These are phyloP conservation scores for Candida tropicalis DNA, from an alignment of 1,139 yeast genomes.

Conservation along the genomic window DNA sequence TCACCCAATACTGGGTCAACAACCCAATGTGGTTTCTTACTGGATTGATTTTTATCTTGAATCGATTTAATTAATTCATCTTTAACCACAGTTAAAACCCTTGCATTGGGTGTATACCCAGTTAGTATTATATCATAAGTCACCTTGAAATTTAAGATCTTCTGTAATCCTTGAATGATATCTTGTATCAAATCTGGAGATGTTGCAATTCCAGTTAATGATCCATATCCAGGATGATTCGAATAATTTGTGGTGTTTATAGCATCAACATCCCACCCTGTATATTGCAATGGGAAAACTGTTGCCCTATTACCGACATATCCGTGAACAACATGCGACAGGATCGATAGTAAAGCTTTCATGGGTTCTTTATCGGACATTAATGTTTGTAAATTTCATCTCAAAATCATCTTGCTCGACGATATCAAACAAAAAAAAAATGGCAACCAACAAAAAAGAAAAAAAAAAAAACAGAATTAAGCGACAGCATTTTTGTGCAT, in stretches of 20 bases:
- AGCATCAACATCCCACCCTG: constrained; percentile 49
- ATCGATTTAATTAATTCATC: constrained; percentile 31
- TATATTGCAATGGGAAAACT: constrained; percentile 44
- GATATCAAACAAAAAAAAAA: no score
- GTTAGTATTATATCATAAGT: constrained; percentile 65
- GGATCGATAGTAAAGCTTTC: constrained; percentile 34
- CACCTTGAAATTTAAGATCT: constrained; percentile 25
- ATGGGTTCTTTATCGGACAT: constrained; percentile 2
- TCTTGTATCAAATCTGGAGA: constrained; percentile 23
- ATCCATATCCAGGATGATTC: constrained; percentile 50
- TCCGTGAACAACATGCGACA: constrained; percentile 51
- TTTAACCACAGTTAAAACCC: constrained; percentile 51
- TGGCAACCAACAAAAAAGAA: no score
- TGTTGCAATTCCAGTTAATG: constrained; percentile 29
- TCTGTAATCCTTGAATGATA: constrained; percentile 27
- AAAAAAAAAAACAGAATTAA: no score
- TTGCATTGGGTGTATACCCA: constrained; percentile 71
- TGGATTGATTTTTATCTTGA: constrained; percentile 5
- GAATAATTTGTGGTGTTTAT: constrained; percentile 46
- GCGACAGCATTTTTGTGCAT: no score
- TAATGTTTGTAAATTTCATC: no score
- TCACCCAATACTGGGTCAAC: constrained; percentile 48
- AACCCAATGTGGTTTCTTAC: constrained; percentile 28
- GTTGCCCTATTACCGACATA: constrained; percentile 48
- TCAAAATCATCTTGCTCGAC: no score